phyloP scores from a whole-genome alignment of 345 rosid genomes.

The Punica granatum region DNA sequence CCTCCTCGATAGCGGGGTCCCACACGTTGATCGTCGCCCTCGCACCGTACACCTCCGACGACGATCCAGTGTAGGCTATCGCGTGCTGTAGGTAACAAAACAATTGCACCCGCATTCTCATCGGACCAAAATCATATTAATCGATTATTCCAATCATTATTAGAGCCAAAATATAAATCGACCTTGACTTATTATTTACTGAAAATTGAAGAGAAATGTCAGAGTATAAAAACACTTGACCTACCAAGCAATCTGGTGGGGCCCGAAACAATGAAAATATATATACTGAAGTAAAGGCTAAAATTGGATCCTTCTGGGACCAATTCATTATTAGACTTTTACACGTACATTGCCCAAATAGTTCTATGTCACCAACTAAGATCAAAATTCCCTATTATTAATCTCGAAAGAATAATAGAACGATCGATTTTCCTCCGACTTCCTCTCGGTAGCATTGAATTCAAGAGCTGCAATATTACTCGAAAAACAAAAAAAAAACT shows the following conservation, averaged over 20 bases:
- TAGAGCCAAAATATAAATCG: too few relatives aligned
- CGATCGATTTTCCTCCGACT: too few relatives aligned
- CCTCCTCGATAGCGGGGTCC: conserved; percentile 77
- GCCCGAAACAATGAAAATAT: neutral
- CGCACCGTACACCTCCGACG: conserved; percentile 69
- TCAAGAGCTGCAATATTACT: too few relatives aligned
- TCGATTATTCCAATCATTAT: too few relatives aligned
- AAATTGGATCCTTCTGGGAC: neutral
- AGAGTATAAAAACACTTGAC: neutral
- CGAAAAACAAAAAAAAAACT: too few relatives aligned
- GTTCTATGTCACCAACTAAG: neutral
- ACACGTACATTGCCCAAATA: neutral
- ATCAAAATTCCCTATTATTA: neutral
- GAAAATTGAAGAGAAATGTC: too few relatives aligned
- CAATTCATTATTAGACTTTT: neutral
- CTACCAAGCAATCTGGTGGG: neutral
- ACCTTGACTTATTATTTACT: too few relatives aligned
- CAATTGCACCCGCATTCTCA: neutral
- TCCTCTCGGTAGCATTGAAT: too few relatives aligned
- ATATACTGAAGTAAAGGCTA: neutral
- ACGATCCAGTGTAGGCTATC: conserved; percentile 75
- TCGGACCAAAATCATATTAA: neutral
- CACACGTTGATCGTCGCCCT: conserved; percentile 92
- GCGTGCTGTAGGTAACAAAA: conserved; percentile 52
- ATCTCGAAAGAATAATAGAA: neutral